Evolutionary conservation across 257 asterid species (phyloP), one percentile per base, ranked within the genome.

Genomic region (Knoxia roxburghii): DNA sequence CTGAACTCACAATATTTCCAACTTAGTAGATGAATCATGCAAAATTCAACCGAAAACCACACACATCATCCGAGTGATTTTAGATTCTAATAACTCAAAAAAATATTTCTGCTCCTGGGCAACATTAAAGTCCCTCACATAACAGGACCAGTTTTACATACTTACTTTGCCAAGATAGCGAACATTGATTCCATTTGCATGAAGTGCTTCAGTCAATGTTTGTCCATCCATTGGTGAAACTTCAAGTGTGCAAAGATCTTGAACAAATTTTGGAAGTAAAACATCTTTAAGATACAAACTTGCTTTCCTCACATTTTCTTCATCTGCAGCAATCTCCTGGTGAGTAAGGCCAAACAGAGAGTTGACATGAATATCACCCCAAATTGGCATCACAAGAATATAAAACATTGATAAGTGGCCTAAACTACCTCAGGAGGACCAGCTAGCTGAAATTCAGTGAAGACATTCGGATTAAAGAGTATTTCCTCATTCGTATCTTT

Each of bases 141-240:
- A 51, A 17, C 54, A 41, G 41, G n/a, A 32, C 6, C 13, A 54
- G 48, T 52, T 66, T 14, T 46, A 35, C 21, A 66, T 46, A 61
- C 87, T 79, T 85, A 89, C 98, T 78, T 84, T 85, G 64, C 98
- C 96, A 69, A 91, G 77, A 72, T 91, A 91, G 48, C 96, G 98
- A 69, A 89, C 79, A 67, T 91, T 91, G 69, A 91, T 83, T 51
- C 98, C 98, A 80, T 89, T 92, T 32, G 96, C 92, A 84, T 87
- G 98, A 70, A 91, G 92, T 51, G 96, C 95, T 79, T 91, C 98
- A 48, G 96, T 91, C 64, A 91, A 79, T 59, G 98, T 89, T 53
- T 87, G 96, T 26, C 98, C 98, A 79, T 91, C 96, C 96, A 89
- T 89, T 60, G 98, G 98, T 67, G 98, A 91, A 80, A 91, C 96